Evolutionary conservation across 371 early-diverging fungal genomes (phyloP), one percentile per base, ranked within the genome.

Genomic region (Apophysomyces elegans): DNA sequence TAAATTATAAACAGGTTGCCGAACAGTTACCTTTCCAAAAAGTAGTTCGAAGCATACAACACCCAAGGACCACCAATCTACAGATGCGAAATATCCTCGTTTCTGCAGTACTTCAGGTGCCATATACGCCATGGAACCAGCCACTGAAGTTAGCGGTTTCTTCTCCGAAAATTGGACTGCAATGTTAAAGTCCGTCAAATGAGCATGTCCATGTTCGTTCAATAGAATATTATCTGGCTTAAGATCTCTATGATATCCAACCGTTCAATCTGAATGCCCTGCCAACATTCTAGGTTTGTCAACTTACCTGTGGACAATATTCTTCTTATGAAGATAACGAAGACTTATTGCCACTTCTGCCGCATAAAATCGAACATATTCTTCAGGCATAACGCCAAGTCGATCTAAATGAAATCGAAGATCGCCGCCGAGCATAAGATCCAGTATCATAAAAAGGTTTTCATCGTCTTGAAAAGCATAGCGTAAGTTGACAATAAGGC

Each of bases 141-240:
- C 92, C 14, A 90, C 78, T n/a, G 88, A 83, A 32, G 77, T 76
- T 43, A 89, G 68, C 1, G 88, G 87, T 67, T 83, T 87, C 13
- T 76, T 75, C 4, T 78, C 80, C 26, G 74, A 83, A 65, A 74
- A 84, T 43, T 82, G 80, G n/a, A 89, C 89, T 12, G 93, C 93
- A 75, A 92, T 89, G 73, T 93, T 93, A 68, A 96, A 96, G 75
- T 96, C 96, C 0, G 95, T 91, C 66, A 96, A 70, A 64, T 92
- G 92, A 1, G 88, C 91, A 66, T 95, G 94, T 37, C 96, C 96
- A 26, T 84, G 72, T 64, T 84, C 86, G 64, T 94, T 93, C 61
- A 97, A 73, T 26, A 98, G 74, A 5, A 96, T 87, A 74, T 96
- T 96, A 71, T 95, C 96, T 1, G 96, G 96, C 73, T 94, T 94